Percentiles rank a stretch among this genome's conserved stretches.
Conservation (phyloP, 306 rosid genomes). For the Crotalaria pallida region DNA sequence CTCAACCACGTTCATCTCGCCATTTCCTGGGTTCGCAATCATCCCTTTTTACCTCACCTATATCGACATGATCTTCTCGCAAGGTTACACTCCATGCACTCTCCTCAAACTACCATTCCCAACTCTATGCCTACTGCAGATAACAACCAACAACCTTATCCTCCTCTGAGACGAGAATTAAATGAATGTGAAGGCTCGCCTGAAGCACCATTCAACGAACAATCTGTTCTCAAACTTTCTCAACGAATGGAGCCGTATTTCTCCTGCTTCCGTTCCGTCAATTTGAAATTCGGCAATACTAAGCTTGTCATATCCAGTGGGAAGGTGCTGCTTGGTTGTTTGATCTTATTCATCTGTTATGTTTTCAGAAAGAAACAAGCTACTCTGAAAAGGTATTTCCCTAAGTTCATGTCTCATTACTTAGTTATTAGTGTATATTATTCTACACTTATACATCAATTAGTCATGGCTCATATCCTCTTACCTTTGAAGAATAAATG, state of each 20-base stretch:
- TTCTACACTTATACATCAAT: background rate
- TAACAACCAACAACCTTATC: slow-evolving; percentile 28
- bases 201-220: slow-evolving; percentile 16
- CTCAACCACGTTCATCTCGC: slow-evolving; percentile 48
- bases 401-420: background rate
- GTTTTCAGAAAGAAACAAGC: slow-evolving; percentile 52
- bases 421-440: background rate
- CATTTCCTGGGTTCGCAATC: slow-evolving; percentile 68
- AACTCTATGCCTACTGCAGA: slow-evolving; percentile 19
- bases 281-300: slow-evolving; percentile 57
- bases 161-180: slow-evolving; percentile 27
- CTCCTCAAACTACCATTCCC: slow-evolving; percentile 36
- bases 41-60: slow-evolving; percentile 54
- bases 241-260: slow-evolving; percentile 50
- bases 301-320: slow-evolving; percentile 52
- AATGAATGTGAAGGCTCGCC: slow-evolving; percentile 17
- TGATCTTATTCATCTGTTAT: slow-evolving; percentile 49
- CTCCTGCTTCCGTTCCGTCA: slow-evolving; percentile 63
- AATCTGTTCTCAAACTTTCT: slow-evolving; percentile 39
- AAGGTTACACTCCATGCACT: slow-evolving; percentile 54
- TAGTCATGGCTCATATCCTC: background rate
- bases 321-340: slow-evolving; percentile 53
- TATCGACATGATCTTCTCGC: slow-evolving; percentile 52
- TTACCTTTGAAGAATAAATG: background rate
- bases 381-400: slow-evolving; percentile 51